phyloP scores from a whole-genome alignment of 768 basidiomycete species.

The Pleurotus giganteus region DNA sequence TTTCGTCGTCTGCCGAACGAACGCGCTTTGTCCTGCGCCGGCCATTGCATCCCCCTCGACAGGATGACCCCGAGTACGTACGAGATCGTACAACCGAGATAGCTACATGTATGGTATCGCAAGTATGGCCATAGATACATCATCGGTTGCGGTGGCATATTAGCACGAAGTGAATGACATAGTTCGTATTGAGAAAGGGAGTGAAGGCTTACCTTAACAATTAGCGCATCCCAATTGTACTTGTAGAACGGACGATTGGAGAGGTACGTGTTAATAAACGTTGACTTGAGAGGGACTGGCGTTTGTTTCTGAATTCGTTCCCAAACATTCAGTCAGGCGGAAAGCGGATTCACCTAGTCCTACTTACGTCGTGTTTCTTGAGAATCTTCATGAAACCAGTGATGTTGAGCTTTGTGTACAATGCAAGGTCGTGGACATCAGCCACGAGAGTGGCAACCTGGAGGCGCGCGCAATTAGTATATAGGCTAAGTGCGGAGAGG shows the following conservation, averaged over 20 bases:
- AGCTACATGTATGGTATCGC: conserved; percentile 29
- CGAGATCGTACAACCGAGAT: conserved; percentile 91
- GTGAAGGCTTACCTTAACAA: conserved; percentile 58
- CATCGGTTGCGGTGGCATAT: too few relatives aligned
- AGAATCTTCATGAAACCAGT: conserved; percentile 99
- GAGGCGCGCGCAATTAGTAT: background rate
- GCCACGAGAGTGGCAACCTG: conserved; percentile 85
- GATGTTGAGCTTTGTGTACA: conserved; percentile 95
- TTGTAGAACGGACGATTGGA: conserved; percentile 96
- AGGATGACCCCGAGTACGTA: conserved; percentile 93
- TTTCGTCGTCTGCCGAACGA: conserved; percentile 98
- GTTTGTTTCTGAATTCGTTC: conserved; percentile 81
- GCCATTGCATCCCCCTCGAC: conserved; percentile 92
- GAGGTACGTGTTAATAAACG: conserved; percentile 88
- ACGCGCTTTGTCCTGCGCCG: conserved; percentile 94
- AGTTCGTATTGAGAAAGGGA: background rate
- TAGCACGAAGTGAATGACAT: too few relatives aligned
- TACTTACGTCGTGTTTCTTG: conserved; percentile 93
- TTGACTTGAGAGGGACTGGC: conserved; percentile 71
- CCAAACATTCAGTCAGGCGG: conserved; percentile 8
- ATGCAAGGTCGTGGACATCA: conserved; percentile 85
- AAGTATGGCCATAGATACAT: background rate
- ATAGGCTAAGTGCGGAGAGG: background rate
- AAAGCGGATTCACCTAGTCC: background rate
- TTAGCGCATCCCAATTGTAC: conserved; percentile 93